Percentiles rank a stretch among this genome's conserved stretches.
phyloP scores from a whole-genome alignment of 1,284 basidiomycete species.

The Microstroma glucosiphilum region DNA sequence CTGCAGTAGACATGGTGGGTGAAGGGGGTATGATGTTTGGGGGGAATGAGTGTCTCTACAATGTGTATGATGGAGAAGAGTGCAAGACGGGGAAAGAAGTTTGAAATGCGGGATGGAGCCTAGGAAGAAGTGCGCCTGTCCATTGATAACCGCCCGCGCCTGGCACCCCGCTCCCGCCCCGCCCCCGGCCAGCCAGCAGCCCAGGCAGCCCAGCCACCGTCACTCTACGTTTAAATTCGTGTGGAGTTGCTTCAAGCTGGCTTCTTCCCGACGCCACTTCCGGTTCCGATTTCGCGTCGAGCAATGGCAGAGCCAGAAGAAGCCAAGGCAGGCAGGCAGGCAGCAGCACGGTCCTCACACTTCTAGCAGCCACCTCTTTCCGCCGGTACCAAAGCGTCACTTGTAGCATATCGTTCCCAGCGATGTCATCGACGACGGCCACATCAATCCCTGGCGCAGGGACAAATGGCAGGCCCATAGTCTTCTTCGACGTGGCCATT shows the following conservation, averaged over 20 bases:
- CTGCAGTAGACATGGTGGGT: constrained; percentile 6
- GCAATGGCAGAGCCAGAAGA: too few relatives aligned
- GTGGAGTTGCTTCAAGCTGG: too few relatives aligned
- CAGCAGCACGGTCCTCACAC: too few relatives aligned
- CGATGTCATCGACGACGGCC: constrained; percentile 1
- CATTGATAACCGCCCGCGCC: too few relatives aligned
- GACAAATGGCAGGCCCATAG: constrained; percentile 61
- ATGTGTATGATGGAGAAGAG: background rate
- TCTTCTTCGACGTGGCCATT: constrained; percentile 83
- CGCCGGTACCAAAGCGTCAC: background rate
- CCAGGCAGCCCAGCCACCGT: too few relatives aligned
- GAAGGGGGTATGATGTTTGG: background rate
- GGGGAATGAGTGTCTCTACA: background rate
- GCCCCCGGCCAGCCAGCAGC: too few relatives aligned
- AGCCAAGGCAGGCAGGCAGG: too few relatives aligned
- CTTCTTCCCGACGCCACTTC: too few relatives aligned
- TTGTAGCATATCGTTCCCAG: background rate
- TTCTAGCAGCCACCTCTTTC: background rate
- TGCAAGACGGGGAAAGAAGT: background rate
- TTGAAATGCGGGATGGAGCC: background rate
- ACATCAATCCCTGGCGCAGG: constrained; percentile 27
- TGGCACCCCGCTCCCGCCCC: too few relatives aligned
- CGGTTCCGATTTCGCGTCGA: too few relatives aligned
- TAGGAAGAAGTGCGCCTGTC: too few relatives aligned
- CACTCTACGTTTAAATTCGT: too few relatives aligned